Evolutionary conservation across 208 protist genomes (phyloP), one percentile per base, ranked within the genome.

Genomic region (Acanthamoeba sp.): DNA sequence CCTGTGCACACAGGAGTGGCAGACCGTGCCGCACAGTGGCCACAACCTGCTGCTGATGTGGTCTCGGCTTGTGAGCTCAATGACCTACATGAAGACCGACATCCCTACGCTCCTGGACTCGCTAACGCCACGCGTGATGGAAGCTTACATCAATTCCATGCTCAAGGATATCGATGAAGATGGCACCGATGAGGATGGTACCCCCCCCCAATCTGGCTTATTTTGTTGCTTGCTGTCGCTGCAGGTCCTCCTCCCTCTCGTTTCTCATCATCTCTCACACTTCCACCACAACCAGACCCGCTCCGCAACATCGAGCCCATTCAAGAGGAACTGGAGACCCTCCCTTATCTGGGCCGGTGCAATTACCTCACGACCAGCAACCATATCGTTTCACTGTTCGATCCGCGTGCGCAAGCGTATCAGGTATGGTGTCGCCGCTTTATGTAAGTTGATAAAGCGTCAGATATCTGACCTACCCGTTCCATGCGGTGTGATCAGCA

Each of bases 21-120:
- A 94, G 45, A 93, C 42, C 22, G 93, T 95, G 34, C 20, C 93
- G 34, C 95, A 96, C 94, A 91, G 64, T 9, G 73, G 94, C 18
- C 97, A 96, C 94, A 97, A 96, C 69, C 87, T 97, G 48, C 94
- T 97, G 32, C 57, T 88, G 38, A 85, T 97, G 29, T 97, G 97
- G 97, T 95, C 95, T 22, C 78, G 96, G 18, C 57, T 97, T 27
- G 95, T 97, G 29, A 87, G 93, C 22, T 96, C 97, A 27, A 85
- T 95, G 40, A 93, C 95, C 12, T 97, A 97, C 84, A 62, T 96
- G 16, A 97, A 96, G 52, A 45, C 62, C 36, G 95, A 95, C 16
- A 38, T 42, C 5, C 73, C 94, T 2, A 94, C 93, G 22, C 80
- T 93, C 32, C 93, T 97, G 1, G 95, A 97, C 27, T 59, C 38